Percentiles rank a stretch among this genome's conserved stretches.
phyloP scores from a whole-genome alignment of 1,139 yeast genomes.

The Scheffersomyces stambukii region DNA sequence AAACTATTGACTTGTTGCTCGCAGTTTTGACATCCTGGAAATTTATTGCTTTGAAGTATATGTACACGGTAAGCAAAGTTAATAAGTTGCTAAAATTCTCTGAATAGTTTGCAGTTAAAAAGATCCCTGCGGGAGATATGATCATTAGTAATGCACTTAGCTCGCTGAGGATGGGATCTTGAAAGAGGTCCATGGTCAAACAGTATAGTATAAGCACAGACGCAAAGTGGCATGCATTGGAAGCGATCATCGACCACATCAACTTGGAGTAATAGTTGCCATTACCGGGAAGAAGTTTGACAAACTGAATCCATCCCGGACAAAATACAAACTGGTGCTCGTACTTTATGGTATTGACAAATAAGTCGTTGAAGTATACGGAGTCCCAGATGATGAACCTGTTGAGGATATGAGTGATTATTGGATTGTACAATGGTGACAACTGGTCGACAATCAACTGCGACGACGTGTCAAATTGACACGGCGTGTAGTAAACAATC shows the following conservation, averaged over 20 bases:
- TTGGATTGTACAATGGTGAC: constrained; percentile 2
- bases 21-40: constrained; percentile 14
- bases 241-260: constrained; percentile 38
- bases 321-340: constrained; percentile 94
- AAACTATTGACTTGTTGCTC: constrained; percentile 14
- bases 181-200: constrained; percentile 37
- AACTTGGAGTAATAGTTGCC: constrained; percentile 42
- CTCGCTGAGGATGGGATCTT: constrained; percentile 21
- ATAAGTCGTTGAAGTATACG: constrained; percentile 66
- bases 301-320: constrained; percentile 64
- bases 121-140: constrained; percentile 77
- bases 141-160: constrained; percentile 47
- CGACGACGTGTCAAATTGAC: constrained; percentile 39
- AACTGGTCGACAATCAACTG: constrained; percentile 17
- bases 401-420: constrained; percentile 25
- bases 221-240: constrained; percentile 51
- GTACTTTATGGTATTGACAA: constrained; percentile 47
- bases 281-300: constrained; percentile 24
- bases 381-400: constrained; percentile 80
- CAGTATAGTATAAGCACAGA: constrained; percentile 49
- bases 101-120: constrained; percentile 69
- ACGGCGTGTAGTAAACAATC: constrained; percentile 31
- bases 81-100: constrained; percentile 72
- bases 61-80: constrained; percentile 54
- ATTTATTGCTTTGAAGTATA: constrained; percentile 41